Conservation (phyloP, 257 asterid species). For the Forsythia suspensa region DNA sequence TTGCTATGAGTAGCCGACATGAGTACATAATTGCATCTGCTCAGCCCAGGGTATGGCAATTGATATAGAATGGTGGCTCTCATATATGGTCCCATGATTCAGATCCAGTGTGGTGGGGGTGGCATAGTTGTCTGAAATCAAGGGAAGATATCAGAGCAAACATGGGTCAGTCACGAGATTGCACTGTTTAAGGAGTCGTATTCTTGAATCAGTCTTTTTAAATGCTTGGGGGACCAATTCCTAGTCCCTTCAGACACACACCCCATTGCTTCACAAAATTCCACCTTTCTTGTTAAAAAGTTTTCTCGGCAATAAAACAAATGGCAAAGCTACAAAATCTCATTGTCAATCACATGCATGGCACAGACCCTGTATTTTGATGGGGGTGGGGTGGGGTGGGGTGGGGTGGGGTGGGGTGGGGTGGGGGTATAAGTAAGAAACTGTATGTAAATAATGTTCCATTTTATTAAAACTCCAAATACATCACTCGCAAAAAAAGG, state of each 20-base stretch:
- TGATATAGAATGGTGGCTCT: background rate
- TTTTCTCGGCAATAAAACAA: slow-evolving; percentile 48
- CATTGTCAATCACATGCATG: slow-evolving; percentile 79
- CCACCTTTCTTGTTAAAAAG: slow-evolving; percentile 17
- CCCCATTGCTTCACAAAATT: slow-evolving; percentile 20
- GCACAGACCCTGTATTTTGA: slow-evolving; percentile 28
- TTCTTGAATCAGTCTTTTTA: slow-evolving; percentile 33
- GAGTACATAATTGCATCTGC: background rate
- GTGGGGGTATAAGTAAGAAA: background rate
- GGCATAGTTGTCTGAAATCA: slow-evolving; percentile 37
- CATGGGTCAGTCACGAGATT: slow-evolving; percentile 50
- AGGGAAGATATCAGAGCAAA: slow-evolving; percentile 32
- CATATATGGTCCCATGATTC: background rate
- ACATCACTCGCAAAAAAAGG: slow-evolving; percentile 61
- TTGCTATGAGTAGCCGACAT: background rate
- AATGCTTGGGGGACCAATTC: slow-evolving; percentile 59
- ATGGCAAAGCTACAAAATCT: slow-evolving; percentile 75
- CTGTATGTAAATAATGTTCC: background rate
- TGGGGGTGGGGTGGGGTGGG: slow-evolving; percentile 7
- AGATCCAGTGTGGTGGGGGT: background rate
- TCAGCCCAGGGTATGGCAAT: background rate
- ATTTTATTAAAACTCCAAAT: slow-evolving; percentile 44
- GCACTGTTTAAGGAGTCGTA: slow-evolving; percentile 43
- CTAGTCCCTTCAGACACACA: slow-evolving; percentile 18
- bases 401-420: background rate